phyloP scores from a whole-genome alignment of 2,329 filamentous ascomycete genomes.

The Tolypocladium guangdongense region DNA sequence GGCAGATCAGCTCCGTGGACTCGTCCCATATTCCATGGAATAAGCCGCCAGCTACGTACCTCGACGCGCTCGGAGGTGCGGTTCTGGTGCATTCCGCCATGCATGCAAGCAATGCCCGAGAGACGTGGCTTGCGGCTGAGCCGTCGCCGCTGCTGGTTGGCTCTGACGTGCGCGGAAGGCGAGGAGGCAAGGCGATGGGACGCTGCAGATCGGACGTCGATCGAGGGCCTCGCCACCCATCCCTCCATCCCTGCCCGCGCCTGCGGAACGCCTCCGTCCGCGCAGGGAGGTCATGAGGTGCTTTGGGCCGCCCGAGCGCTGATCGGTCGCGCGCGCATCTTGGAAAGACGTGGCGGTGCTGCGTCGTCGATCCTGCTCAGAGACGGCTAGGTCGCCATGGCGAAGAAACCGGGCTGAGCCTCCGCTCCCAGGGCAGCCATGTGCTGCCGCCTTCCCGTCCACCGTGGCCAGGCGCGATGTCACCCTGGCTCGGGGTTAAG shows the following conservation, averaged over 20 bases:
- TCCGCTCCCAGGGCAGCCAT: not conserved
- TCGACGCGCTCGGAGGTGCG: not conserved
- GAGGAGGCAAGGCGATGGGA: not conserved
- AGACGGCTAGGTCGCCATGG: not conserved
- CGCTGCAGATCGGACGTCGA: not conserved
- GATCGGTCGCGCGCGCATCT: not conserved
- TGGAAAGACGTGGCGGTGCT: not conserved
- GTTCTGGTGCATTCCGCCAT: not conserved
- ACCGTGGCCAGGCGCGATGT: not conserved
- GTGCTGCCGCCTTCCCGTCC: not conserved
- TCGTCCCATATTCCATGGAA: not conserved
- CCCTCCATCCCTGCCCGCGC: not conserved
- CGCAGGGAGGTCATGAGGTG: no score
- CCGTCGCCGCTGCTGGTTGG: not conserved
- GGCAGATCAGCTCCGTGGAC: not conserved
- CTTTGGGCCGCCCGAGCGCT: no score
- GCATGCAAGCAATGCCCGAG: not conserved
- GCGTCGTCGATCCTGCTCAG: not conserved
- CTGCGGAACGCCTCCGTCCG: not conserved
- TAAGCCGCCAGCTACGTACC: no score
- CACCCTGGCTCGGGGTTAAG: not conserved
- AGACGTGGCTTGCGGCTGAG: not conserved
- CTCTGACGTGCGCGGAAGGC: not conserved
- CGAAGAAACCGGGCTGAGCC: not conserved
- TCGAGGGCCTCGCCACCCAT: not conserved